Conservation (phyloP, 495 filamentous ascomycete genomes). For the Sabuloglossum arenarium region DNA sequence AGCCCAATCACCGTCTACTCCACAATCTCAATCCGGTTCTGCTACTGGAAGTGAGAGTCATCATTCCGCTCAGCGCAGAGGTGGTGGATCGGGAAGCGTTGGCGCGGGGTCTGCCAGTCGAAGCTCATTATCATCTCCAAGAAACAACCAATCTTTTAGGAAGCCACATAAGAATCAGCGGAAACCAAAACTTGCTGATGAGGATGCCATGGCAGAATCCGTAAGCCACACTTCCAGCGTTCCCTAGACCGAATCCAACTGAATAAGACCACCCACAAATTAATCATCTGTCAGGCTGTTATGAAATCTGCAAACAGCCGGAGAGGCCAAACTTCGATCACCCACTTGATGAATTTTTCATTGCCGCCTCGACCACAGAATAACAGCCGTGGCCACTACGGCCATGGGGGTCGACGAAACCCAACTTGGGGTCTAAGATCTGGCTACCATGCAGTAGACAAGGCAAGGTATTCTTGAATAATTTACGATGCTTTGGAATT, state of each 20-base stretch:
- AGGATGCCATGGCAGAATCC: conserved; percentile 70
- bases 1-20: conserved; percentile 11
- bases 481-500: neutral
- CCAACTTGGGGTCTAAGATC: conserved; percentile 75
- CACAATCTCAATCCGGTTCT: conserved; percentile 15
- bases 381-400: conserved; percentile 30
- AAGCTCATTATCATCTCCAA: conserved; percentile 25
- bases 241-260: neutral
- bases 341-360: conserved; percentile 84
- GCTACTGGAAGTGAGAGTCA: conserved; percentile 13
- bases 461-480: conserved; percentile 40
- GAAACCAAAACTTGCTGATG: conserved; percentile 36
- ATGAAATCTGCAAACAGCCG: conserved; percentile 70
- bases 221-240: conserved; percentile 21
- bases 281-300: conserved; percentile 31
- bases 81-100: conserved; percentile 40
- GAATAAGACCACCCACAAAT: conserved; percentile 9
- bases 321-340: conserved; percentile 89
- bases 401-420: conserved; percentile 35
- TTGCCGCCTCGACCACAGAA: conserved; percentile 56
- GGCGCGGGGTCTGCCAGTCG: conserved; percentile 38
- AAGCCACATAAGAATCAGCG: conserved; percentile 50
- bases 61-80: conserved; percentile 30
- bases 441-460: conserved; percentile 79
- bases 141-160: conserved; percentile 54